A percentile compares a stretch with the other conserved stretches of the same genome.
Conservation (phyloP, 1,284 basidiomycete genomes). For the Exobasidium cylindrosporum region DNA sequence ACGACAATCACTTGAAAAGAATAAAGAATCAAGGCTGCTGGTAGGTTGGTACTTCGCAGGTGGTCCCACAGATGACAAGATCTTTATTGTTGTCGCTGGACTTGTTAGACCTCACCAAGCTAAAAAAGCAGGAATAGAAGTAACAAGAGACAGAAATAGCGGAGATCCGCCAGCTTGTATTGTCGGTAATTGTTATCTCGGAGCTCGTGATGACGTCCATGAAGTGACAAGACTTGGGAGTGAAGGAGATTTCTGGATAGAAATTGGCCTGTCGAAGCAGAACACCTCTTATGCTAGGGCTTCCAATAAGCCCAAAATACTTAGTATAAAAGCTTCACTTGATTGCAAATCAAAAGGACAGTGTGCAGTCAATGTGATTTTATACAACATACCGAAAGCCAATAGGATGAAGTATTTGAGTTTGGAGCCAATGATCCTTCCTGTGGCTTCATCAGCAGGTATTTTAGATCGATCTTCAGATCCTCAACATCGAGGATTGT, state of each 20-base stretch:
- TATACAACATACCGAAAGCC: constrained; percentile 61
- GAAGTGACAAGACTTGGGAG: no score
- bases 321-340: neutral
- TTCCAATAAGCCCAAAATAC: neutral
- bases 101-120: neutral
- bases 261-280: neutral
- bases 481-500: constrained; percentile 12
- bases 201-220: no score
- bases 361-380: constrained; percentile 42
- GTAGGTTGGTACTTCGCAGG: neutral
- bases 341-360: neutral
- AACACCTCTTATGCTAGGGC: no score
- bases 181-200: neutral
- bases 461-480: neutral
- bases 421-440: constrained; percentile 57
- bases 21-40: neutral
- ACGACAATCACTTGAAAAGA: neutral
- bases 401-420: constrained; percentile 64
- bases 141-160: neutral
- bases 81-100: neutral
- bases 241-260: neutral
- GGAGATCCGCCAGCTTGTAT: neutral
- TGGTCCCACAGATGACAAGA: neutral
- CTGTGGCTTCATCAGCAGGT: constrained; percentile 21
- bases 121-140: neutral